Percentiles rank a stretch among this genome's conserved stretches.
Conservation (phyloP, 2,329 filamentous ascomycete genomes). For the Penicillium sp. region DNA sequence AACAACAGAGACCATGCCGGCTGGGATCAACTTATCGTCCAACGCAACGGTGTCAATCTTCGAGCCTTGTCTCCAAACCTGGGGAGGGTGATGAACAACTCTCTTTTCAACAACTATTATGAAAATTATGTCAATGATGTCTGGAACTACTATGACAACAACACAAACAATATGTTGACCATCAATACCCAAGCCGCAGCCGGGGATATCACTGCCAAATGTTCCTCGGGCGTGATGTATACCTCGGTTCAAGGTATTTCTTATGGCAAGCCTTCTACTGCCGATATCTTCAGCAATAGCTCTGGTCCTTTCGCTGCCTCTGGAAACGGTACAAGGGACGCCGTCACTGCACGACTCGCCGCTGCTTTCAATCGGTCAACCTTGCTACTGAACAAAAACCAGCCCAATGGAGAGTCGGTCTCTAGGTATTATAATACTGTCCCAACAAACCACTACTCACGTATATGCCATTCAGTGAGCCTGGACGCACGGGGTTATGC, state of each 20-base stretch:
- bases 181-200: slow-evolving; percentile 66
- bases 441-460: slow-evolving; percentile 67
- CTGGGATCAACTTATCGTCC: slow-evolving; percentile 63
- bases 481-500: slow-evolving; percentile 65
- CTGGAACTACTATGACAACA: slow-evolving; percentile 47
- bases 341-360: slow-evolving; percentile 71
- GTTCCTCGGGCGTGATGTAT: slow-evolving; percentile 44
- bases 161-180: slow-evolving; percentile 45
- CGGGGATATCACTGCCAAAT: slow-evolving; percentile 56
- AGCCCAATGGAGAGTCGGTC: slow-evolving; percentile 55
- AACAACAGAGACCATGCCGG: slow-evolving; percentile 56
- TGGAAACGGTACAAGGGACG: slow-evolving; percentile 53
- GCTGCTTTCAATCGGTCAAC: slow-evolving; percentile 76
- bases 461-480: slow-evolving; percentile 64
- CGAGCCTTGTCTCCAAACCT: slow-evolving; percentile 47
- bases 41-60: slow-evolving; percentile 43
- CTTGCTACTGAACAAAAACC: slow-evolving; percentile 55
- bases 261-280: slow-evolving; percentile 60
- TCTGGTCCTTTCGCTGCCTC: slow-evolving; percentile 59
- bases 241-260: slow-evolving; percentile 48
- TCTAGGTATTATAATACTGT: slow-evolving; percentile 55
- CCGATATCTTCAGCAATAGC: slow-evolving; percentile 68
- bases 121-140: slow-evolving; percentile 54
- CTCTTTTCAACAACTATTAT: slow-evolving; percentile 55
- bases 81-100: slow-evolving; percentile 43